Evolutionary conservation across 2,329 filamentous ascomycete species (phyloP), one percentile per base, ranked within the genome.

Genomic region (Lasiodiplodia hormozganensis): DNA sequence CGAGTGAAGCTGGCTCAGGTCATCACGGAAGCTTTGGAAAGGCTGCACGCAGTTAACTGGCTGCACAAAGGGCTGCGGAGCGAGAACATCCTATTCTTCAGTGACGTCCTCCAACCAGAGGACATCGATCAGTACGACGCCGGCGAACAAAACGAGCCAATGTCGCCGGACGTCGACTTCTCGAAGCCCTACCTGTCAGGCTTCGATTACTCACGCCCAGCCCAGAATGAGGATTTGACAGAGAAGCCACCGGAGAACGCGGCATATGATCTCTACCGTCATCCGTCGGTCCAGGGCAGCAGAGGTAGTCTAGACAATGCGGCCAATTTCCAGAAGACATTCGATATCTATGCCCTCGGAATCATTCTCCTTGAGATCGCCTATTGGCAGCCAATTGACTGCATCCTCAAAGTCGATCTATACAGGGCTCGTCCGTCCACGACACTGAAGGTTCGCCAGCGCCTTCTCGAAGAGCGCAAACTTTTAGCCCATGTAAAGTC

Each of bases 61-160:
- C 79, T 88, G 6, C 86, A 88, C 78, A 88, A 88, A 71, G 85
- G 85, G n/a, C 78, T 88, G 5, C 83, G 85, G 14, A 84, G 82
- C 68, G 78, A 85, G 67, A 87, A 86, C 72, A 80, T 88, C 36
- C 73, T 88, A 12, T 86, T 88, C 74, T 86, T 86, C 73, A 76
- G 76, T 38, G 75, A 69, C 66, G 70, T 25, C 23, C 28, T 52
- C 18, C 40, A 60, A 10, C 70, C 72, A 8, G 62, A 56, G 3
- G 28, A 52, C 10, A 5, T 64, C 5, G 11, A 1, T 1, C 1
- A 3, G 8, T 28, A 38, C 31, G 11, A 6, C 7, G 2, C 1
- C 2, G 21, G 1, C 18, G 34, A 23, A 23, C 23, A 62, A 12
- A 25, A 10, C 34, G 12, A 52, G 12, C 25, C 38, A 6, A 18